phyloP scores from a whole-genome alignment of 1,139 yeast species.

The Taphrina sp. region DNA sequence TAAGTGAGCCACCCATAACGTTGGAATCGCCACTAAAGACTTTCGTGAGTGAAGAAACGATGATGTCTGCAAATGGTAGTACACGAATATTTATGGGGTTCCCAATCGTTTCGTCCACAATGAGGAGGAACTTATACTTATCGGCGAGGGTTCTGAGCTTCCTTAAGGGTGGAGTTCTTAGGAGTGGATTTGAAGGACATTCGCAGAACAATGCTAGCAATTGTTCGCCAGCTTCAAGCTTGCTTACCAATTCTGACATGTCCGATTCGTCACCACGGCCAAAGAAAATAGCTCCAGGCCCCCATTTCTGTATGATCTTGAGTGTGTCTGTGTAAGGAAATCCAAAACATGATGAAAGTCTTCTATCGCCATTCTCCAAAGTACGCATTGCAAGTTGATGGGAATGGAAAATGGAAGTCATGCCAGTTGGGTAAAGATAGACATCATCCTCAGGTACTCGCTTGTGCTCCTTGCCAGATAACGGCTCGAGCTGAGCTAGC shows the following conservation, averaged over 20 bases:
- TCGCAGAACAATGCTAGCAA: slow-evolving; percentile 79
- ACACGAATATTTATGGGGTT: slow-evolving; percentile 82
- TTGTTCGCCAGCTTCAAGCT: slow-evolving; percentile 60
- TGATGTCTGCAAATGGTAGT: slow-evolving; percentile 76
- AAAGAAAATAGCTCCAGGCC: slow-evolving; percentile 75
- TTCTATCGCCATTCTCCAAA: slow-evolving; percentile 36
- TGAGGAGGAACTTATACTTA: slow-evolving; percentile 68
- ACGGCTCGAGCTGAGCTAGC: neutral
- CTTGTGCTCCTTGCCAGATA: slow-evolving; percentile 42
- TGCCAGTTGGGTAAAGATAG: slow-evolving; percentile 82
- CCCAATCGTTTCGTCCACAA: slow-evolving; percentile 92
- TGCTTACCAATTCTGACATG: slow-evolving; percentile 60
- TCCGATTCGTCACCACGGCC: slow-evolving; percentile 81
- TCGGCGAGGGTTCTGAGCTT: slow-evolving; percentile 65
- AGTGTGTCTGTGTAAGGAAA: slow-evolving; percentile 93
- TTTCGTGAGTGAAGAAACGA: slow-evolving; percentile 83
- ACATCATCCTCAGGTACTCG: slow-evolving; percentile 60
- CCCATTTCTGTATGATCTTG: slow-evolving; percentile 80
- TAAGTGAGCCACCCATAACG: slow-evolving; percentile 87
- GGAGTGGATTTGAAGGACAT: slow-evolving; percentile 87
- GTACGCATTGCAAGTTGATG: slow-evolving; percentile 62
- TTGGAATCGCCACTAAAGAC: slow-evolving; percentile 92
- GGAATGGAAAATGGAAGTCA: slow-evolving; percentile 85
- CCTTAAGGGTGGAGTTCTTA: slow-evolving; percentile 74
- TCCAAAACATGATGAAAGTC: slow-evolving; percentile 81